Evolutionary conservation across 2,329 filamentous ascomycete species (phyloP), one percentile per base, ranked within the genome.

Genomic region (Pestalotiopsis sp.): DNA sequence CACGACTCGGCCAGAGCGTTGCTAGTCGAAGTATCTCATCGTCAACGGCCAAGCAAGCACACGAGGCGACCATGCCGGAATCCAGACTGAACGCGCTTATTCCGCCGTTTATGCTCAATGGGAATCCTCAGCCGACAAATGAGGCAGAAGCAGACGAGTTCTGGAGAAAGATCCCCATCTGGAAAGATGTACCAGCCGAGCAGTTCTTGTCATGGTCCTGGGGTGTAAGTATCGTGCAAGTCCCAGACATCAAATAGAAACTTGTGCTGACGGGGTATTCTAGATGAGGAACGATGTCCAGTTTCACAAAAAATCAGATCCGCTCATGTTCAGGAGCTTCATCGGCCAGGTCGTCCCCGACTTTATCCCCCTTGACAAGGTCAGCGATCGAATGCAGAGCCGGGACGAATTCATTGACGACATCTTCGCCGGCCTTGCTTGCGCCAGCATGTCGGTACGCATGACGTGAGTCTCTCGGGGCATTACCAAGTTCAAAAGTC

Each of bases 391-490:
- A 27, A 80, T 83, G 72, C 82, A 82, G 68, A 85, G 82, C 27
- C 84, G 83, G 12, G 80, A 87, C 2, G 82, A 86, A 23, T 87
- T 91, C 68, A 83, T 90, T 62, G 72, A 79, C 2, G 87, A 91
- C 75, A 82, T 90, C 3, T 73, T 82, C 31, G 79, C 80, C 17
- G 89, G 88, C 12, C 82, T 90, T 66, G 81, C 79, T 23, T 74
- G 80, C 4, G 85, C 88, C 1, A 85, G 88, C 2, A 91, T 91
- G 89, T 82, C 87, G 0, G 82, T 90, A 52, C 82, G 88, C 11
- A 78, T 91, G 68, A 90, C 87, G 82, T 83, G 71, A 75, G 80
- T 75, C 11, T 2, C 3, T 36, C 7, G 31, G 9, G 31, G 31
- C 31, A 36, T 36, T 36, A 36, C 31, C 31, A 9, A 36, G 9